Conservation (phyloP, 1,139 yeast genomes). For the Hemisphaericaspora xylofermentans region DNA sequence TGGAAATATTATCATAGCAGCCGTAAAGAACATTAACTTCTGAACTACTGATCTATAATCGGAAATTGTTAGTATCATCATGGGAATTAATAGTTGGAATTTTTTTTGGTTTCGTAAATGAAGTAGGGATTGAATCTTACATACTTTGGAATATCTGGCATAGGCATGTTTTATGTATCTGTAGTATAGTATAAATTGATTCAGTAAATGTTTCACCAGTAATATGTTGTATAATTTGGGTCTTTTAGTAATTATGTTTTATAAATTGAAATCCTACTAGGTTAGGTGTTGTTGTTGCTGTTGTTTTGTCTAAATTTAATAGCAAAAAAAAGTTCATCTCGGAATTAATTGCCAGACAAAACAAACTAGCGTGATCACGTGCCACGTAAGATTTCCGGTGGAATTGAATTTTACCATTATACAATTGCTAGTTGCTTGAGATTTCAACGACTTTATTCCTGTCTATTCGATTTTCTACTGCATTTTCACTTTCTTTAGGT, state of each 20-base stretch:
- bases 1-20: slow-evolving; percentile 84
- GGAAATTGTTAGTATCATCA: neutral
- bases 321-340: too few species aligned
- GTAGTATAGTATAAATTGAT: neutral
- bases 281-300: neutral
- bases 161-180: slow-evolving; percentile 15
- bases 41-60: slow-evolving; percentile 53
- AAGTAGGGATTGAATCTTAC: slow-evolving; percentile 19
- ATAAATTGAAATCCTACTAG: too few species aligned
- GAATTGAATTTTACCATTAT: too few species aligned
- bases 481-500: too few species aligned
- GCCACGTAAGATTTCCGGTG: too few species aligned
- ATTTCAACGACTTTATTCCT: too few species aligned
- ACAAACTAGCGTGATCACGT: too few species aligned
- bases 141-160: slow-evolving; percentile 62
- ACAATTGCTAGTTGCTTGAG: too few species aligned
- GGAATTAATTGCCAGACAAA: too few species aligned
- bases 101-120: neutral
- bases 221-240: neutral
- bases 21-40: slow-evolving; percentile 83
- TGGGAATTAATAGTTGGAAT: neutral
- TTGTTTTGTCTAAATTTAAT: too few species aligned
- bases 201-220: neutral
- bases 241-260: too few species aligned
- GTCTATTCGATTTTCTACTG: too few species aligned